These are phyloP conservation scores for Vigna reflexopilosa DNA, from an alignment of 306 rosid species.

Conservation along the genomic window DNA sequence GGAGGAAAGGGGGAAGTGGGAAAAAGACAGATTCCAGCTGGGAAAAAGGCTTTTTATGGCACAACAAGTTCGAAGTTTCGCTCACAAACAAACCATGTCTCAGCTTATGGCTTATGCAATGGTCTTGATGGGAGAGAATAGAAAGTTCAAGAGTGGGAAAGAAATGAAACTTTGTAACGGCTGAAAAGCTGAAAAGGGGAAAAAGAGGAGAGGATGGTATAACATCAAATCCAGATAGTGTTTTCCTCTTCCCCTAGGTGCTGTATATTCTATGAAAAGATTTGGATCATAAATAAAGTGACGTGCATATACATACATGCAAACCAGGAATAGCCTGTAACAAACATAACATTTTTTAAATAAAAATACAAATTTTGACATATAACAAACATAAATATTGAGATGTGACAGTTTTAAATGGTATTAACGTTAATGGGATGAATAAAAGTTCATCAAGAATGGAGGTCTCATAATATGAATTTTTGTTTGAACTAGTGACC, in stretches of 20 bases:
- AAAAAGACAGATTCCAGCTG: conserved; percentile 6
- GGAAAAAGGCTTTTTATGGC: not conserved
- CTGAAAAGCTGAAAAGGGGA: conserved; percentile 43
- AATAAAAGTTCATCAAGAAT: too few relatives aligned
- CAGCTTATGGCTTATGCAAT: not conserved
- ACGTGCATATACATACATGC: conserved; percentile 47
- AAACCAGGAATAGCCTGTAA: conserved; percentile 18
- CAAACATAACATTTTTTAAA: too few relatives aligned
- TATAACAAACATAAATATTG: too few relatives aligned
- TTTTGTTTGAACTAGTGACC: too few relatives aligned
- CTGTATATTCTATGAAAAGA: conserved; percentile 56
- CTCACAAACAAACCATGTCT: conserved; percentile 25
- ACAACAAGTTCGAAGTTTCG: conserved; percentile 32
- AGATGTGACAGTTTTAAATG: too few relatives aligned
- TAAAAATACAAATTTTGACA: too few relatives aligned
- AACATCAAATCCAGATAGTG: conserved; percentile 52
- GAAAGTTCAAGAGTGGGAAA: conserved; percentile 39
- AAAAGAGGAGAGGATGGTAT: conserved; percentile 31
- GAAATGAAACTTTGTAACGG: conserved; percentile 53
- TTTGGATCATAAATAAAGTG: conserved; percentile 35
- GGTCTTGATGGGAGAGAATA: not conserved
- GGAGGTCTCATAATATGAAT: too few relatives aligned
- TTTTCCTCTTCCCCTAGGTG: conserved; percentile 50
- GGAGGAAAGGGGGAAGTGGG: not conserved
- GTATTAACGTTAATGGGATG: too few relatives aligned